Evolutionary conservation across 139 green algal species (phyloP), one percentile per base, ranked within the genome.

Genomic region (Cymbomonas tetramitiformis): DNA sequence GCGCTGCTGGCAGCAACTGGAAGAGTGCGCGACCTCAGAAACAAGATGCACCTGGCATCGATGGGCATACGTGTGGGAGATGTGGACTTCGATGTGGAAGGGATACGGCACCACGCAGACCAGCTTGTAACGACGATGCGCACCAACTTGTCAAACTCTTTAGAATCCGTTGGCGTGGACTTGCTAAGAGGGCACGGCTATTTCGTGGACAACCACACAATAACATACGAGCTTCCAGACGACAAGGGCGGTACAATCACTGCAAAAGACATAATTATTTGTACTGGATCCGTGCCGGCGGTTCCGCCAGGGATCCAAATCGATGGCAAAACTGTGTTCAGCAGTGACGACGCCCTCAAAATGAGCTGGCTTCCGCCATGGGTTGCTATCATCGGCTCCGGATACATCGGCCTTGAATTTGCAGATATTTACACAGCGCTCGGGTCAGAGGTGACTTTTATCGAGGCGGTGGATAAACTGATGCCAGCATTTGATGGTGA

Each of bases 321-420:
- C 51, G 90, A 98, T 66, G 86, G 90, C 77, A 98, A 98, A 76
- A 98, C 91, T 1, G 91, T 98, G 7, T 96, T 98, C 81, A 98
- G 91, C 19, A 83, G 61, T 9, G 91, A 98, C 75, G 86, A 97
- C 65, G 91, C 90, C 0, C 79, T 98, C 10, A 96, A 96, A 78
- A 69, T 98, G 65, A 91, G 97, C 64, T 96, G 91, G 91, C 58
- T 98, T 28, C 91, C 91, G 44, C 74, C 90, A 46, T 98, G 91
- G 91, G 70, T 98, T 0, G 91, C 91, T 65, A 98, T 98, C 77
- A 96, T 98, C 60, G 91, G 91, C 61, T 86, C 68, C 29, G 91
- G 91, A 33, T 98, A 98, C 82, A 98, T 98, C 60, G 91, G 91
- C 25, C 82, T 98, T 21, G 91, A 98, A 78, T 98, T 98, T 78